Percentiles rank a stretch among this genome's conserved stretches.
These are phyloP conservation scores for Jamesozyma hellenica DNA, from an alignment of 805 yeast species.

Conservation along the genomic window DNA sequence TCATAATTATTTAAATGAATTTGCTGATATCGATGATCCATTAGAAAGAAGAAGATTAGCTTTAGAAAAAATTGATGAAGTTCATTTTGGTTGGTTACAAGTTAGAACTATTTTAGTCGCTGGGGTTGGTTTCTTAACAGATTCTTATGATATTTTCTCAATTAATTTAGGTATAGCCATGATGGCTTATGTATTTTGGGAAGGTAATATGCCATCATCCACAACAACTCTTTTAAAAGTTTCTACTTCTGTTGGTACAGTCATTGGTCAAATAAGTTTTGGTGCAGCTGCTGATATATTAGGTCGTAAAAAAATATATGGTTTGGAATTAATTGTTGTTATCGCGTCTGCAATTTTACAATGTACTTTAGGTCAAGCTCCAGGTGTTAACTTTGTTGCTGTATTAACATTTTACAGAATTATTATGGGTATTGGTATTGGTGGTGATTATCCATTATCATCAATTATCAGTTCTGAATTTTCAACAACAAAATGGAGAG, in stretches of 20 bases:
- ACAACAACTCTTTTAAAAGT: slow-evolving; percentile 72
- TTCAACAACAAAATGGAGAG: slow-evolving; percentile 93
- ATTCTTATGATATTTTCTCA: slow-evolving; percentile 86
- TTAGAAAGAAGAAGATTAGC: slow-evolving; percentile 79
- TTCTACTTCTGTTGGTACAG: slow-evolving; percentile 90
- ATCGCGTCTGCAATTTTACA: slow-evolving; percentile 71
- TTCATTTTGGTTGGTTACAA: slow-evolving; percentile 74
- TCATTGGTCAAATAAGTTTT: slow-evolving; percentile 78
- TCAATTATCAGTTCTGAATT: slow-evolving; percentile 91
- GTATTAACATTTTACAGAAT: slow-evolving; percentile 71
- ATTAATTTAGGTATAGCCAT: slow-evolving; percentile 74
- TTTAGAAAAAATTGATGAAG: slow-evolving; percentile 71
- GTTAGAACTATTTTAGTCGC: slow-evolving; percentile 75
- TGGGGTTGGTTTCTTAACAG: slow-evolving; percentile 90
- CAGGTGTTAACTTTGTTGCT: slow-evolving; percentile 66
- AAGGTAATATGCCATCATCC: slow-evolving; percentile 51
- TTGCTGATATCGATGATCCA: slow-evolving; percentile 75
- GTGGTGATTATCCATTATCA: slow-evolving; percentile 93
- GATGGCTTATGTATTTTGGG: slow-evolving; percentile 72
- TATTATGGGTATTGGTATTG: slow-evolving; percentile 90
- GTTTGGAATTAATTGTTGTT: slow-evolving; percentile 77
- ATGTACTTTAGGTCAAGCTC: slow-evolving; percentile 60
- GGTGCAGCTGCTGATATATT: slow-evolving; percentile 72
- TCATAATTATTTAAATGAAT: slow-evolving; percentile 72
- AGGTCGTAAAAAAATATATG: slow-evolving; percentile 84